A percentile compares a stretch with the other conserved stretches of the same genome.
Evolutionary conservation across 495 filamentous ascomycete species (phyloP).

Genomic region (Wilcoxina mikolae): DNA sequence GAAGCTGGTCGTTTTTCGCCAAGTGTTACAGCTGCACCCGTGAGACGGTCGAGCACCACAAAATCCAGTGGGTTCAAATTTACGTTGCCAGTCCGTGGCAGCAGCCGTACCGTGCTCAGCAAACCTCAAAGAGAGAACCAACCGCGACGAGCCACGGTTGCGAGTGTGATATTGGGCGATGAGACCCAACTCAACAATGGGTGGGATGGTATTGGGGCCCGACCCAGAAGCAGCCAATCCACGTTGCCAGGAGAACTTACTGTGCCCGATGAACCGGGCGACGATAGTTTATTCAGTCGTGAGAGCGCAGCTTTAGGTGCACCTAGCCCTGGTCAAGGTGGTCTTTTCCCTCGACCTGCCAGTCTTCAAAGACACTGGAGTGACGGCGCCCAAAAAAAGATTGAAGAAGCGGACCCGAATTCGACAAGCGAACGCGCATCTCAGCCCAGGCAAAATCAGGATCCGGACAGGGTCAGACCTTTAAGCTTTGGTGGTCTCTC

Average conservation of each 20-base stretch:
- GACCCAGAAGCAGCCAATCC: constrained; percentile 24
- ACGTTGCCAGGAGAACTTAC: constrained; percentile 10
- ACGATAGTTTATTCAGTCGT: constrained; percentile 14
- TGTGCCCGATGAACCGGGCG: constrained; percentile 12
- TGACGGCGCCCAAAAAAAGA: constrained; percentile 13
- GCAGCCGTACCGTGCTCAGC: constrained; percentile 3
- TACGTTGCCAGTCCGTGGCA: constrained; percentile 10
- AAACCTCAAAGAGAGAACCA: background rate
- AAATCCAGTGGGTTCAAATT: constrained; percentile 27
- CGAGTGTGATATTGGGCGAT: constrained; percentile 15
- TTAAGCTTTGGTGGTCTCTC: constrained; percentile 19
- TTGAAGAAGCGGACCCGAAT: background rate
- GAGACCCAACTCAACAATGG: background rate
- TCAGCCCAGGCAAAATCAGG: background rate
- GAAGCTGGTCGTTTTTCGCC: constrained; percentile 8
- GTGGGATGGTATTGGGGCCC: background rate
- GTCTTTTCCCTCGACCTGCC: constrained; percentile 26
- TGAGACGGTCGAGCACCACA: constrained; percentile 7
- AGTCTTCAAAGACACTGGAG: constrained; percentile 27
- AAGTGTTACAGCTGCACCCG: too few relatives aligned
- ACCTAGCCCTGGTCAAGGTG: constrained; percentile 9
- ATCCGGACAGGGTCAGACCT: constrained; percentile 15
- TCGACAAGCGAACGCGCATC: background rate
- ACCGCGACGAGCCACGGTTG: constrained; percentile 22
- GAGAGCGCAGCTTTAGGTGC: constrained; percentile 10